Conservation (phyloP, 2,329 filamentous ascomycete genomes). For the Trichoderma breve region DNA sequence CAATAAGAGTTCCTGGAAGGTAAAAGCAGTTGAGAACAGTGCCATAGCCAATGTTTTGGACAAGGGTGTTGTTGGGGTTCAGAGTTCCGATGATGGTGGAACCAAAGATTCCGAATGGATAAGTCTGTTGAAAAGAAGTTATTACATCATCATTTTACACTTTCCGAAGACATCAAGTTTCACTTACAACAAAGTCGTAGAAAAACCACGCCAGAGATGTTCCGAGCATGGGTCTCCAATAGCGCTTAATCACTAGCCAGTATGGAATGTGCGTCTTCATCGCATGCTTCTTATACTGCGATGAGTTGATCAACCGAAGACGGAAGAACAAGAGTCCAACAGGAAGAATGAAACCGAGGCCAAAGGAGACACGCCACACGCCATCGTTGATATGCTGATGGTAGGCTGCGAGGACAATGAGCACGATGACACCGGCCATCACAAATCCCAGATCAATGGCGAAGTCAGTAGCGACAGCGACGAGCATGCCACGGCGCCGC, state of each 20-base stretch:
- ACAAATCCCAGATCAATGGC: slow-evolving; percentile 37
- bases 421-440: slow-evolving; percentile 42
- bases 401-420: slow-evolving; percentile 44
- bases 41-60: slow-evolving; percentile 27
- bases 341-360: slow-evolving; percentile 23
- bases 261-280: slow-evolving; percentile 30
- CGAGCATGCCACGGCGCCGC: slow-evolving; percentile 31
- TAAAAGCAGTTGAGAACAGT: slow-evolving; percentile 28
- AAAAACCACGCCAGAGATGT: slow-evolving; percentile 53
- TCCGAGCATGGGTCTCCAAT: slow-evolving; percentile 50
- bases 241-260: slow-evolving; percentile 27
- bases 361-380: slow-evolving; percentile 42
- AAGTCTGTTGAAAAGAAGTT: slow-evolving; percentile 21
- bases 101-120: slow-evolving; percentile 28
- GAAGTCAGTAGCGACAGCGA: slow-evolving; percentile 44
- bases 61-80: slow-evolving; percentile 20
- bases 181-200: slow-evolving; percentile 28
- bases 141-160: background rate
- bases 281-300: slow-evolving; percentile 34
- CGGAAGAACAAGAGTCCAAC: slow-evolving; percentile 55
- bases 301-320: slow-evolving; percentile 50
- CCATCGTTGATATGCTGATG: slow-evolving; percentile 36
- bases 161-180: background rate
- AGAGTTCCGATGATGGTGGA: slow-evolving; percentile 25
- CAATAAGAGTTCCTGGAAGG: slow-evolving; percentile 33